Evolutionary conservation across 768 basidiomycete genomes (phyloP), one percentile per base, ranked within the genome.

Genomic region (Hirschioporus abietinus): DNA sequence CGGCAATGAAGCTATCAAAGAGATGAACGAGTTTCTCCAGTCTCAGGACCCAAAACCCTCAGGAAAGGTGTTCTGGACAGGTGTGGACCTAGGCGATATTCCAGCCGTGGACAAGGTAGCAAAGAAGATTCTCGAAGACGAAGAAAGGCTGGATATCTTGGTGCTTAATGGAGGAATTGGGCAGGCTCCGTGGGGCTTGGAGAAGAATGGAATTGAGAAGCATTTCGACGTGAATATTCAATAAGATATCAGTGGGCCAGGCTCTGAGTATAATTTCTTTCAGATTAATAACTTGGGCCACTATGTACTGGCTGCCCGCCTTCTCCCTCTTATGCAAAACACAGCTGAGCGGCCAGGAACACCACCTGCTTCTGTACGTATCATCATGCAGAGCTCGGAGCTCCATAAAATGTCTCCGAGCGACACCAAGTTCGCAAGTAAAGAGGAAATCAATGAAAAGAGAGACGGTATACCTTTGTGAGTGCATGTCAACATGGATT

Each of bases 271-370:
- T 3, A 52, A 6, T 52, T 52, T 52, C 23, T 18, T 60, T 8
- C 36, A 75, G 74, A 71, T 75, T 30, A 75, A 75, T 69, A 72
- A 73, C 63, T 66, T 75, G 20, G 70, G 70, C 9, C 72, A 75
- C 65, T 72, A 68, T 57, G 71, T 74, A 17, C 70, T 75, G 1
- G 68, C 72, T n/a, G 64, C 71, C 23, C 73, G 72, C 25, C 70
- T 75, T 17, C 68, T 75, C 7, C 70, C 71, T 24, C 30, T 74
- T 60, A 70, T 75, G 70, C 70, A 74, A 71, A 74, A 73, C 68
- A 75, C 73, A 1, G 70, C 71, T 0, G 52, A 67, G 34, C 60
- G 17, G 4, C 27, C 27, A 8, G n/a, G 42, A 8, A 70, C 72
- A 0, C 68, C 70, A 6, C 74, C 73, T 5, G 63, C 70, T 12